Conservation (phyloP, 2,329 filamentous ascomycete species). For the Ophiostoma australiae region DNA sequence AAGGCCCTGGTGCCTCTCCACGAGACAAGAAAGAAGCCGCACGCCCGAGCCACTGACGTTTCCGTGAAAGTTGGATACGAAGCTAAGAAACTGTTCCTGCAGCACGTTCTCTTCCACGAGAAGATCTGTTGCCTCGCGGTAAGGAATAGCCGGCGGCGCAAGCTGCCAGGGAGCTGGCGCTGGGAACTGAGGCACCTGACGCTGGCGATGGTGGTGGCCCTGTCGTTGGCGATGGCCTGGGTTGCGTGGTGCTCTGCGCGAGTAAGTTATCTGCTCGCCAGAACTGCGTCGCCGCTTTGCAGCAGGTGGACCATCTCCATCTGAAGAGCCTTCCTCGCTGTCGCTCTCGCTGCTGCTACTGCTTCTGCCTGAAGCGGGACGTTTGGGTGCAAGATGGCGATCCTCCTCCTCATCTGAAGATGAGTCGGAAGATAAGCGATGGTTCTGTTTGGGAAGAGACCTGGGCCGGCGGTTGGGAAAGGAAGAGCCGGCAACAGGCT, state of each 20-base stretch:
- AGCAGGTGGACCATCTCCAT: background rate
- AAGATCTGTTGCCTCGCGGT: background rate
- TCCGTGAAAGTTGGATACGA: constrained; percentile 10
- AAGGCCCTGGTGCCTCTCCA: background rate
- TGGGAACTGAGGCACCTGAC: background rate
- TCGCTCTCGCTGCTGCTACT: background rate
- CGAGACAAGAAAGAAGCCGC: background rate
- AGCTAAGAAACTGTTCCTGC: constrained; percentile 16
- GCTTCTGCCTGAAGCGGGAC: background rate
- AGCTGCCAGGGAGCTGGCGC: background rate
- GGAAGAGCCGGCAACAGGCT: background rate
- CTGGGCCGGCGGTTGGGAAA: background rate
- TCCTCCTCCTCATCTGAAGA: background rate
- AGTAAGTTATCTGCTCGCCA: background rate
- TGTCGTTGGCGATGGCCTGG: background rate
- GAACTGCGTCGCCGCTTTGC: background rate
- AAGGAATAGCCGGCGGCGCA: background rate
- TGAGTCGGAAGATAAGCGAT: background rate
- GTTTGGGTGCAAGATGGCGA: background rate
- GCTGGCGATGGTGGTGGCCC: background rate
- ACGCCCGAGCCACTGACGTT: constrained; percentile 13
- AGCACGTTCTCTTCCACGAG: background rate
- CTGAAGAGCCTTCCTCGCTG: background rate
- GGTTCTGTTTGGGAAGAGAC: background rate
- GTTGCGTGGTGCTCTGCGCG: background rate